Evolutionary conservation across 441 rosid genomes (phyloP).

Genomic region (Mallotus repandus): DNA sequence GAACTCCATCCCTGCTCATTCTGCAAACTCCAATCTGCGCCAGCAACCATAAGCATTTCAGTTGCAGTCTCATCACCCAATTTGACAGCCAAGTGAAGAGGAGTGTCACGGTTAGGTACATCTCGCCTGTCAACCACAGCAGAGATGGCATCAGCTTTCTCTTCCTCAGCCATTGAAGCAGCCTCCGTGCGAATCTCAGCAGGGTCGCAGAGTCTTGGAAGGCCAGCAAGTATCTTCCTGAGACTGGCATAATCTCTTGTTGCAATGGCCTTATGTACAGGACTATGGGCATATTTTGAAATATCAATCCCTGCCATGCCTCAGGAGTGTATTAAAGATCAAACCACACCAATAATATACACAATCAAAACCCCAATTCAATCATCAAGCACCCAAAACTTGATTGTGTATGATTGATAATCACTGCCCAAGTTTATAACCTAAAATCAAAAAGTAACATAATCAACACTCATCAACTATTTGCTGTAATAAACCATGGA

Average conservation of each 20-base stretch:
- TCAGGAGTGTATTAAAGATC: conserved; percentile 28
- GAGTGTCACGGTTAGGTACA: conserved; percentile 88
- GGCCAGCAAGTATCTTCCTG: conserved; percentile 63
- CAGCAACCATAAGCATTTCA: conserved; percentile 92
- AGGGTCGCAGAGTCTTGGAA: conserved; percentile 74
- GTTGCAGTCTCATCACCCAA: conserved; percentile 71
- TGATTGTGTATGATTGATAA: conserved; percentile 16
- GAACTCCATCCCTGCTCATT: conserved; percentile 98
- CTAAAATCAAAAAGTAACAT: conserved; percentile 15
- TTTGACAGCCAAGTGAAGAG: conserved; percentile 91
- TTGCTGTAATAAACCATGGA: conserved; percentile 17
- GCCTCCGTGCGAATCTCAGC: conserved; percentile 69
- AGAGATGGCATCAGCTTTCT: conserved; percentile 73
- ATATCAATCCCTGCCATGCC: conserved; percentile 83
- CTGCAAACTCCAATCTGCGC: conserved; percentile 96
- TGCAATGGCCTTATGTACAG: conserved; percentile 78
- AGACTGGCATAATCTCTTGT: conserved; percentile 66
- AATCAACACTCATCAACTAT: conserved; percentile 27
- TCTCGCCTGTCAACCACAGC: conserved; percentile 78
- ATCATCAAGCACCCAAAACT: conserved; percentile 24
- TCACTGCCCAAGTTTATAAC: conserved; percentile 19
- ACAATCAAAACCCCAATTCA: conserved; percentile 31
- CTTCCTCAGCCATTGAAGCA: conserved; percentile 77
- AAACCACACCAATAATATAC: conserved; percentile 21
- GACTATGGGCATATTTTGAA: conserved; percentile 75